Evolutionary conservation across 75 land plant species (phyloP).

Genomic region (Cunninghamia lanceolata): DNA sequence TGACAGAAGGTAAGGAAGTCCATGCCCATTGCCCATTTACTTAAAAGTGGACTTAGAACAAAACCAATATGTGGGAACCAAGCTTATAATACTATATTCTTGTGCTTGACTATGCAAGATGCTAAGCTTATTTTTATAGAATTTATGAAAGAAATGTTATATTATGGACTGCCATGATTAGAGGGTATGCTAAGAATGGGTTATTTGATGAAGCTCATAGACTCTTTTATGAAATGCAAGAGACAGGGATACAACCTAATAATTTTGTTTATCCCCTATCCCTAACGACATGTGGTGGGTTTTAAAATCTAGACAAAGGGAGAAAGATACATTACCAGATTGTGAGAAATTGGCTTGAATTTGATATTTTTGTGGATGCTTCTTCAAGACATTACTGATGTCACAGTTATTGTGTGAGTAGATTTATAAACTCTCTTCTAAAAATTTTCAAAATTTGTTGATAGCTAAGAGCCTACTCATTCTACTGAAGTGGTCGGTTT

Average conservation of each 20-base stretch:
- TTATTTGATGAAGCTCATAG: constrained; percentile 6
- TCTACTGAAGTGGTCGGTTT: too few species aligned
- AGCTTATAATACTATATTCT: too few species aligned
- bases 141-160: neutral
- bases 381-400: constrained; percentile 13
- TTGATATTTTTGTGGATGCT: constrained; percentile 7
- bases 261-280: neutral
- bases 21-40: neutral
- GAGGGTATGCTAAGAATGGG: constrained; percentile 18
- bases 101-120: neutral
- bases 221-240: constrained; percentile 10
- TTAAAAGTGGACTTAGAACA: neutral
- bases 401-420: too few species aligned
- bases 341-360: constrained; percentile 14
- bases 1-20: neutral
- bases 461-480: too few species aligned
- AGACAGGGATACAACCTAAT: constrained; percentile 17
- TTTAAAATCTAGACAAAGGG: constrained; percentile 7
- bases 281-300: constrained; percentile 15
- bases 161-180: constrained; percentile 23
- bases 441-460: too few species aligned
- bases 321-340: constrained; percentile 16
- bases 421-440: too few species aligned
- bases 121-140: neutral
- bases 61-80: too few species aligned